Percentiles rank a stretch among this genome's conserved stretches.
phyloP scores from a whole-genome alignment of 2,329 filamentous ascomycete species.

The Cercospora beticola region DNA sequence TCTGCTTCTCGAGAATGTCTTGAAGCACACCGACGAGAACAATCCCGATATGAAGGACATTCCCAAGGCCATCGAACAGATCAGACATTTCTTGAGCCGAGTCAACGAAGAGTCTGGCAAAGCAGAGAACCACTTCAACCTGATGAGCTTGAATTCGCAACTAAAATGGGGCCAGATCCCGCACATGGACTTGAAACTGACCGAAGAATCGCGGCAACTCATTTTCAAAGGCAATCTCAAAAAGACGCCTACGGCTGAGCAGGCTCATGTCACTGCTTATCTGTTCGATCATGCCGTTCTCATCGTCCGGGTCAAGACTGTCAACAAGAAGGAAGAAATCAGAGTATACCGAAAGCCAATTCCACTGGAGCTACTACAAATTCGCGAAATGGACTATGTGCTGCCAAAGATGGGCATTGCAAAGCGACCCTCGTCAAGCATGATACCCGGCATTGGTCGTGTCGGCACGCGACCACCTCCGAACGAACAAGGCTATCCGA shows the following conservation, averaged over 20 bases:
- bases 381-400: slow-evolving; percentile 95
- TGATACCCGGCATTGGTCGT: slow-evolving; percentile 60
- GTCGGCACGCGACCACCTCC: slow-evolving; percentile 53
- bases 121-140: slow-evolving; percentile 95
- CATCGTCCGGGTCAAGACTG: slow-evolving; percentile 84
- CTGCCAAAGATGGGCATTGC: slow-evolving; percentile 76
- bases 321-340: slow-evolving; percentile 90
- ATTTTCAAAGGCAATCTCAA: slow-evolving; percentile 94
- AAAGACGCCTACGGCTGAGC: slow-evolving; percentile 82
- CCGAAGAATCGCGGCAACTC: slow-evolving; percentile 87
- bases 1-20: slow-evolving; percentile 81
- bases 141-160: slow-evolving; percentile 86
- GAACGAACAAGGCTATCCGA: slow-evolving; percentile 80
- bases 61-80: slow-evolving; percentile 81
- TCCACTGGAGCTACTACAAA: slow-evolving; percentile 86
- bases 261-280: slow-evolving; percentile 84
- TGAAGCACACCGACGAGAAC: slow-evolving; percentile 86
- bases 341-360: slow-evolving; percentile 96
- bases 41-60: slow-evolving; percentile 90
- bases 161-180: slow-evolving; percentile 88
- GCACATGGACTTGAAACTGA: slow-evolving; percentile 88
- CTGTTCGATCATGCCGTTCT: slow-evolving; percentile 95
- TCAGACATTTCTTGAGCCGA: slow-evolving; percentile 79
- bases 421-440: slow-evolving; percentile 84
- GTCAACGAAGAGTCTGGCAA: slow-evolving; percentile 96